phyloP scores from a whole-genome alignment of 2,329 filamentous ascomycete genomes.

The Orbilia ellipsospora region DNA sequence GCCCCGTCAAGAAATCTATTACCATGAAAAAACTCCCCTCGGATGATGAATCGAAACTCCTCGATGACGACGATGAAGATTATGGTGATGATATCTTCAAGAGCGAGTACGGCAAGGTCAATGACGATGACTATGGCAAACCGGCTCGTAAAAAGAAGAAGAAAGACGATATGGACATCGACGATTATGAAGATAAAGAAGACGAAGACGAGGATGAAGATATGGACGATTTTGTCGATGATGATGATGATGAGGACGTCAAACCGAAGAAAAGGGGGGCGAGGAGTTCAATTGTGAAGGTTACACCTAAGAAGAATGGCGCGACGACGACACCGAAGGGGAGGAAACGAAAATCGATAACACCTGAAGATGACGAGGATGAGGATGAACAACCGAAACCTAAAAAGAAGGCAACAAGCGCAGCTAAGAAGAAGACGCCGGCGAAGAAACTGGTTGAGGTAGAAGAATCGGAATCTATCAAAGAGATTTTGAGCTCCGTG shows the following conservation, averaged over 20 bases:
- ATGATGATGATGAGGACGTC: slow-evolving; percentile 52
- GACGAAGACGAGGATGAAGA: slow-evolving; percentile 66
- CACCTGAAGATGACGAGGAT: slow-evolving; percentile 61
- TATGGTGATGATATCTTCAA: slow-evolving; percentile 87
- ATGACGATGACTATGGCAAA: slow-evolving; percentile 72
- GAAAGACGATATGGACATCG: slow-evolving; percentile 62
- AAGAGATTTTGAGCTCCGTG: slow-evolving; percentile 88
- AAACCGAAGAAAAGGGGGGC: slow-evolving; percentile 41
- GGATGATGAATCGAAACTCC: slow-evolving; percentile 70
- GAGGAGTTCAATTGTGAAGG: slow-evolving; percentile 25
- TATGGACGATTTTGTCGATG: slow-evolving; percentile 58
- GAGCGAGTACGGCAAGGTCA: slow-evolving; percentile 75
- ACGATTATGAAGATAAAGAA: slow-evolving; percentile 63
- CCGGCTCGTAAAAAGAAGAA: slow-evolving; percentile 75
- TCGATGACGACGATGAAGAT: slow-evolving; percentile 76
- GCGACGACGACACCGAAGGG: slow-evolving; percentile 35
- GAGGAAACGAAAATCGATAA: slow-evolving; percentile 59
- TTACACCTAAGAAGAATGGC: slow-evolving; percentile 35
- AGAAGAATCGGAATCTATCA: slow-evolving; percentile 75
- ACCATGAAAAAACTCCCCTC: slow-evolving; percentile 63
- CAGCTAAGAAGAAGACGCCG: slow-evolving; percentile 67
- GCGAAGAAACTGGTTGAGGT: slow-evolving; percentile 71
- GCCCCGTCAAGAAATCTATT: slow-evolving; percentile 64
- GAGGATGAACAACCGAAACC: slow-evolving; percentile 57
- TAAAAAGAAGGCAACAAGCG: slow-evolving; percentile 61